Base-by-base conservation (phyloP, 352 stramenopile genomes). In the Globisporangium camurandrum region DNA sequence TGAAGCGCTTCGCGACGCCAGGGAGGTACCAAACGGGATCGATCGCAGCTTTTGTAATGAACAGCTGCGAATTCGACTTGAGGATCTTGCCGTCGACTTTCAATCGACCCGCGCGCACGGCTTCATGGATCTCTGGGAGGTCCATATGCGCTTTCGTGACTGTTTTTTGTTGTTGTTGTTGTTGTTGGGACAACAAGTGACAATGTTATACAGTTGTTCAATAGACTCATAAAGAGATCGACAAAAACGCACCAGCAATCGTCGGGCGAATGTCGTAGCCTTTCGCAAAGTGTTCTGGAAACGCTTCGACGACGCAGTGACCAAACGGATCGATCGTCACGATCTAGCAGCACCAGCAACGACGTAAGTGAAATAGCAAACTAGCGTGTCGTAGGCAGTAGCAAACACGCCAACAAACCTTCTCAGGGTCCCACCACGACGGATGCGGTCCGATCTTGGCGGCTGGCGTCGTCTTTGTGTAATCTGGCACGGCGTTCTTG, bases 21-120 rank as follows among this genome's bases (percentile, higher is more conserved):
- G 97, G 97, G 34, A 99, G 80, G 64, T 99, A 98, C 97, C 97
- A 99, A 43, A 99, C 97, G 1, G 96, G 96, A 67, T 99, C 97
- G 53, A 99, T 98, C 4, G 97, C 97, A 40, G 96, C 96, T 78
- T 99, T 97, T 6, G 89, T 97, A 51, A 98, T 94, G 46, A 96
- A 81, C 39, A 95, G 74, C 60, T 98, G 90, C 31, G 81, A 87
- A 24, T 86, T 87, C 12, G 83, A 71, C 59, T 90, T 97, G 26
- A 98, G 66, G 49, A 98, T 97, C 68, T 98, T 98, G 23, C 96
- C 96, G 62, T 99, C 97, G 0, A 96, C 87, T 48, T 95, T 94
- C 8, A 99, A 67, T n/a, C 95, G 75, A 20, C 93, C 93, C 19
- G 92, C 61, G 28, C 86, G 77, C 9, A 99, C 57, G 0, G 95